phyloP scores from a whole-genome alignment of 129 eudicot species.

The Saussurea involucrata region DNA sequence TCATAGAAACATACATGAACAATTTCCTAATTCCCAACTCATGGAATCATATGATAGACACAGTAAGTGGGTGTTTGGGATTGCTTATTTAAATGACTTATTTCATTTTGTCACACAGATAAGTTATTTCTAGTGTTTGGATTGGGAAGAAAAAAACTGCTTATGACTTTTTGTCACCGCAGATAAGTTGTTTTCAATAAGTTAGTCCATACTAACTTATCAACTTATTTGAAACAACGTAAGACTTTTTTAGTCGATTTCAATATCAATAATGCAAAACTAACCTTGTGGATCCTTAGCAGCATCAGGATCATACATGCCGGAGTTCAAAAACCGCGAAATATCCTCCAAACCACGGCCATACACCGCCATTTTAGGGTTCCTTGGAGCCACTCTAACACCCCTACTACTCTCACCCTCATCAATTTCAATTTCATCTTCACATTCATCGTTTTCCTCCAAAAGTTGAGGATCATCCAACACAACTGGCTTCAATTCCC shows the following conservation, averaged over 20 bases:
- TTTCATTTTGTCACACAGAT: too few relatives aligned
- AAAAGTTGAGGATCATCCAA: too few relatives aligned
- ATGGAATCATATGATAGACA: background rate
- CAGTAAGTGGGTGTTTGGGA: too few relatives aligned
- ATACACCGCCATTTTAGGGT: conserved; percentile 83
- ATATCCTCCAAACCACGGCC: conserved; percentile 82
- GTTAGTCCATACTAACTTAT: too few relatives aligned
- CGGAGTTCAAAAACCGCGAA: conserved; percentile 55
- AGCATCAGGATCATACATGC: conserved; percentile 60
- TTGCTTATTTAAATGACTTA: too few relatives aligned
- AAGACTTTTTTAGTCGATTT: too few relatives aligned
- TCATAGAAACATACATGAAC: background rate
- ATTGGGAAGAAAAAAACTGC: too few relatives aligned
- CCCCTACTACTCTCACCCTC: conserved; percentile 10
- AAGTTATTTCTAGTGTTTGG: too few relatives aligned
- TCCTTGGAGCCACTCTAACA: conserved; percentile 62
- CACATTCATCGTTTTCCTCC: conserved; percentile 1
- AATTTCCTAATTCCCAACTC: background rate
- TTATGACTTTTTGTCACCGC: too few relatives aligned
- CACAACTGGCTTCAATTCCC: too few relatives aligned
- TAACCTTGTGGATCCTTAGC: conserved; percentile 55
- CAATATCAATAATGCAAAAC: background rate
- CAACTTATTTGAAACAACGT: too few relatives aligned
- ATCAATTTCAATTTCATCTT: background rate
- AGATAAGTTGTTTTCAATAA: too few relatives aligned